Evolutionary conservation across 768 basidiomycete species (phyloP), one percentile per base, ranked within the genome.

Genomic region (Pleurotus giganteus): DNA sequence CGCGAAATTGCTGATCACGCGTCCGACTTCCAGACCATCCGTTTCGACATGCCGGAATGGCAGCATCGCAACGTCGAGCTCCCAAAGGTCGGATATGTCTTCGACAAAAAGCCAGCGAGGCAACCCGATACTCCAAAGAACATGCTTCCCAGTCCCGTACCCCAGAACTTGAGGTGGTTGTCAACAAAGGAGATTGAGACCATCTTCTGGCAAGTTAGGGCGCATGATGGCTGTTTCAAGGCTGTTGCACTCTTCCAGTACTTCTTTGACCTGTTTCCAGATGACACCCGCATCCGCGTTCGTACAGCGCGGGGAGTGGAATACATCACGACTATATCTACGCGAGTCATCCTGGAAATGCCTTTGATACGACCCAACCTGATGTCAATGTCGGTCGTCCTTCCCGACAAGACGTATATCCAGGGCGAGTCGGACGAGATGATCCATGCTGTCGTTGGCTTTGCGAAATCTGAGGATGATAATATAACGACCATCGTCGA

Each of bases 121-220:
- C 47, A 55, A 17, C 60, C 57, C 13, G 63, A 64, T 31, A 42
- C 57, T 19, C 63, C 63, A 1, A 36, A 51, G 34, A 64, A 63
- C 19, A 61, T 64, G 55, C 60, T 63, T 7, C 49, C 49, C 11
- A 24, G 13, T 26, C 45, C 57, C 12, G 36, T 49, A 13, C 57
- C 49, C 2, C 7, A 36, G 32, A 26, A 34, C 19, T 21, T 59
- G 13, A 27, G 36, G 36, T 29, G 8, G 15, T 47, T 63, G 13
- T 42, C 55, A 1, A 32, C 51, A 4, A 31, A 54, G n/a, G 37
- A 58, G 19, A 28, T 64, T 17, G 63, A 64, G 27, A 62, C 60
- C 3, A 59, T 62, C 21, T 64, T 53, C 42, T 62, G 60, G 58
- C 59, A 64, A 55, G 58, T 53, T n/a, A 37, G 63, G 3, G 58